Conservation (phyloP, 306 rosid genomes). For the Lathyrus aphaca region DNA sequence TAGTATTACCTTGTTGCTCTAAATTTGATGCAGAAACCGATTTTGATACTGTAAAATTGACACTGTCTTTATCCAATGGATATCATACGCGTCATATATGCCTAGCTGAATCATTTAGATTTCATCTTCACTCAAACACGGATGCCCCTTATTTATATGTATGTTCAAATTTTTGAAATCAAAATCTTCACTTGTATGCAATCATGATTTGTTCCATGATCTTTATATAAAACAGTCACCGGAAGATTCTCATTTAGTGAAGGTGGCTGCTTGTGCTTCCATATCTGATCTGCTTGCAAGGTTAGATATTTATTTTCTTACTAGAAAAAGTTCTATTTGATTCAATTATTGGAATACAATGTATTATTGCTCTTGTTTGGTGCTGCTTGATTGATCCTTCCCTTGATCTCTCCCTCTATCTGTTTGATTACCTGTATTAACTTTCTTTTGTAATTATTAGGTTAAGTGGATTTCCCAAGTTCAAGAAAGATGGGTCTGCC, state of each 20-base stretch:
- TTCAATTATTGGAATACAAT: neutral
- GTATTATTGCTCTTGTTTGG: conserved; percentile 20
- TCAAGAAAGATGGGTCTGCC: conserved; percentile 74
- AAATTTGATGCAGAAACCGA: neutral
- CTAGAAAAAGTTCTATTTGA: conserved; percentile 3
- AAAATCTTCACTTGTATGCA: neutral
- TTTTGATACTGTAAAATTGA: neutral
- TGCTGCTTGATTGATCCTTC: conserved; percentile 35
- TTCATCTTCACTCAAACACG: neutral
- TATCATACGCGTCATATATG: conserved; percentile 6
- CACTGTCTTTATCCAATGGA: neutral
- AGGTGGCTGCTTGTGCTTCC: conserved; percentile 77
- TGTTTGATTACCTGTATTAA: conserved; percentile 5
- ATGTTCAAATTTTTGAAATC: conserved; percentile 2
- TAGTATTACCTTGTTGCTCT: conserved; percentile 11
- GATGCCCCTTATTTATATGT: neutral
- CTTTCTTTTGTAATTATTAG: conserved; percentile 41
- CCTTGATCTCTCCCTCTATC: neutral
- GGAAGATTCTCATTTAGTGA: conserved; percentile 62
- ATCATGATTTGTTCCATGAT: conserved; percentile 34
- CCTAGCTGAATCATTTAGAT: neutral
- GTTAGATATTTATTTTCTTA: conserved; percentile 50
- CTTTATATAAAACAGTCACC: conserved; percentile 54
- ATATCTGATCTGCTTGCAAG: conserved; percentile 74
- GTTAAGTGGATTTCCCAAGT: conserved; percentile 66